Evolutionary conservation across 106 monocot genomes (phyloP).

Genomic region (Phalaenopsis aphrodite): DNA sequence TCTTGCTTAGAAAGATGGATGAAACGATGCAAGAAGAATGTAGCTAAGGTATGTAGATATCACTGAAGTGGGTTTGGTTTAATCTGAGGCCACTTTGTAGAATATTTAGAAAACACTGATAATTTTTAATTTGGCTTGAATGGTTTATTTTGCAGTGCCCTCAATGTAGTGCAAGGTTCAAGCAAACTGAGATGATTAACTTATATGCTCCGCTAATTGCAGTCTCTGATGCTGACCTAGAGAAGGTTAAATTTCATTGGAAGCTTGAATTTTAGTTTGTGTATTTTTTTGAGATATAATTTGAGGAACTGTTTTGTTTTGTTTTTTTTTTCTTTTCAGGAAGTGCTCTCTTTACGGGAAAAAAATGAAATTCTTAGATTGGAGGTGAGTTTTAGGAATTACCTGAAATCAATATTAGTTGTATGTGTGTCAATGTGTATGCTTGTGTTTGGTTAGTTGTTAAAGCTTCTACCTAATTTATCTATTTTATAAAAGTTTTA

Average conservation of each 20-base stretch:
- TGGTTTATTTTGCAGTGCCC: slow-evolving; percentile 40
- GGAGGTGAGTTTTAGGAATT: slow-evolving; percentile 27
- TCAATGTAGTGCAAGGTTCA: slow-evolving; percentile 24
- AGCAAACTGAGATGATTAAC: slow-evolving; percentile 30
- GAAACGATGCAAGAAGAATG: slow-evolving; percentile 30
- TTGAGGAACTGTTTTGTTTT: background rate
- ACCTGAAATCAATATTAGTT: background rate
- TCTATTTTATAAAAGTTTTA: background rate
- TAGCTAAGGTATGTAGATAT: slow-evolving; percentile 36
- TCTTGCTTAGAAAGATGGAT: slow-evolving; percentile 71
- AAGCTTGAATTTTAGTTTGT: background rate
- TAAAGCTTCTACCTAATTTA: background rate
- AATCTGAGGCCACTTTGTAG: background rate
- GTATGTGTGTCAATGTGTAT: background rate
- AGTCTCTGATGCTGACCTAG: slow-evolving; percentile 39
- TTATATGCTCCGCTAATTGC: slow-evolving; percentile 40
- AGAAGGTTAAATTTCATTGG: slow-evolving; percentile 35
- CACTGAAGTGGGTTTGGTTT: background rate
- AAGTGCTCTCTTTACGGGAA: slow-evolving; percentile 37
- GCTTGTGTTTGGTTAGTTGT: background rate
- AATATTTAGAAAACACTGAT: background rate
- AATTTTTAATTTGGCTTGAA: background rate
- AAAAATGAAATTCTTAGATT: slow-evolving; percentile 43
- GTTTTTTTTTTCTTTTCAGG: slow-evolving; percentile 32
- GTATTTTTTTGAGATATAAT: slow-evolving; percentile 4